phyloP scores from a whole-genome alignment of 306 rosid species.

The Trifolium repens region DNA sequence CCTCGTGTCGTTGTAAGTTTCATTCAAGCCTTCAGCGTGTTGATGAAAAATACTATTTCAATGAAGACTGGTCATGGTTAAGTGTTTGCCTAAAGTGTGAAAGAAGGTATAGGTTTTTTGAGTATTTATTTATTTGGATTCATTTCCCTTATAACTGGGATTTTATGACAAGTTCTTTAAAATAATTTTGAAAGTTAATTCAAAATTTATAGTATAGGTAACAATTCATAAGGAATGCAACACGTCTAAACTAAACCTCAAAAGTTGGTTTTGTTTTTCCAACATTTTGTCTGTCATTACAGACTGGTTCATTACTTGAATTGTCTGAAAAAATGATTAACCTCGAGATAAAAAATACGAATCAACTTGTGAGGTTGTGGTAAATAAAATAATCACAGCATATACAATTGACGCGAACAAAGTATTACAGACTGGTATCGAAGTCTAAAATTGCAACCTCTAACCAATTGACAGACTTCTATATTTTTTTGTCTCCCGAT shows the following conservation, averaged over 20 bases:
- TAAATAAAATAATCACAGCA: background rate
- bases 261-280: background rate
- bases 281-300: background rate
- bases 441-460: background rate
- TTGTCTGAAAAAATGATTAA: background rate
- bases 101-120: background rate
- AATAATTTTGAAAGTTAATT: background rate
- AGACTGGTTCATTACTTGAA: background rate
- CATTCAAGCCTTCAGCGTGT: background rate
- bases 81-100: background rate
- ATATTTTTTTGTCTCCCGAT: no score
- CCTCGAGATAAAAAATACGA: background rate
- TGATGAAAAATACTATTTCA: background rate
- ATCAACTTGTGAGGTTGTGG: background rate
- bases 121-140: background rate
- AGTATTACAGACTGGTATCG: background rate
- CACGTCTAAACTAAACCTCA: background rate
- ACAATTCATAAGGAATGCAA: background rate
- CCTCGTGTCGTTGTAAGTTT: background rate
- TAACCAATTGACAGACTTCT: background rate
- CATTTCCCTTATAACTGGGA: background rate
- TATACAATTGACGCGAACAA: background rate
- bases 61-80: background rate
- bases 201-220: background rate
- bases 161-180: background rate